A percentile compares a stretch with the other conserved stretches of the same genome.
phyloP scores from a whole-genome alignment of 768 basidiomycete species.

The Paxillus ammoniavirescens region DNA sequence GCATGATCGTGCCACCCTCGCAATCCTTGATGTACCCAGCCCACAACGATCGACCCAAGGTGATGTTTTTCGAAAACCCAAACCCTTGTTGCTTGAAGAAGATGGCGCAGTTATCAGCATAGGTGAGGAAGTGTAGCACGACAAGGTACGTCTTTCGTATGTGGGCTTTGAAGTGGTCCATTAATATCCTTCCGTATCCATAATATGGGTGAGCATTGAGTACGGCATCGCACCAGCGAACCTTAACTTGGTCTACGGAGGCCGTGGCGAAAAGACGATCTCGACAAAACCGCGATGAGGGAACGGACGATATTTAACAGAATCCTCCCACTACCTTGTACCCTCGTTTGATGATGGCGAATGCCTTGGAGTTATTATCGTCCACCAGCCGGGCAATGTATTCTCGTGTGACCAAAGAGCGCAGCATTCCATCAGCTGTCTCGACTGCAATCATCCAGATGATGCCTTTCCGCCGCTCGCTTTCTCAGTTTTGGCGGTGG shows the following conservation, averaged over 20 bases:
- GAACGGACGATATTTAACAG: slow-evolving; percentile 84
- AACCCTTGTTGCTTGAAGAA: slow-evolving; percentile 99
- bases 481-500: slow-evolving; percentile 65
- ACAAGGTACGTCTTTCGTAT: slow-evolving; percentile 78
- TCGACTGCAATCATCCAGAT: slow-evolving; percentile 83
- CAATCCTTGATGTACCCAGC: slow-evolving; percentile 99
- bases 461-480: slow-evolving; percentile 76
- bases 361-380: slow-evolving; percentile 83
- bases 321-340: slow-evolving; percentile 97
- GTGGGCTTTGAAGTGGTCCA: slow-evolving; percentile 98
- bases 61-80: slow-evolving; percentile 97
- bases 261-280: slow-evolving; percentile 99
- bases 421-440: slow-evolving; percentile 74
- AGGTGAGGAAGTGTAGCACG: slow-evolving; percentile 95
- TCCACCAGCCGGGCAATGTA: slow-evolving; percentile 96
- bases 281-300: slow-evolving; percentile 94
- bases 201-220: slow-evolving; percentile 28
- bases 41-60: slow-evolving; percentile 88
- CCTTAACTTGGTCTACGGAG: slow-evolving; percentile 96
- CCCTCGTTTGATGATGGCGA: slow-evolving; percentile 94
- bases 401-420: slow-evolving; percentile 83
- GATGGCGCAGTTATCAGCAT: slow-evolving; percentile 98
- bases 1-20: slow-evolving; percentile 99
- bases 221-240: slow-evolving; percentile 32
- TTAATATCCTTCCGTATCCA: slow-evolving; percentile 97